phyloP scores from a whole-genome alignment of 495 filamentous ascomycete species.

The Xylaria telfairii region DNA sequence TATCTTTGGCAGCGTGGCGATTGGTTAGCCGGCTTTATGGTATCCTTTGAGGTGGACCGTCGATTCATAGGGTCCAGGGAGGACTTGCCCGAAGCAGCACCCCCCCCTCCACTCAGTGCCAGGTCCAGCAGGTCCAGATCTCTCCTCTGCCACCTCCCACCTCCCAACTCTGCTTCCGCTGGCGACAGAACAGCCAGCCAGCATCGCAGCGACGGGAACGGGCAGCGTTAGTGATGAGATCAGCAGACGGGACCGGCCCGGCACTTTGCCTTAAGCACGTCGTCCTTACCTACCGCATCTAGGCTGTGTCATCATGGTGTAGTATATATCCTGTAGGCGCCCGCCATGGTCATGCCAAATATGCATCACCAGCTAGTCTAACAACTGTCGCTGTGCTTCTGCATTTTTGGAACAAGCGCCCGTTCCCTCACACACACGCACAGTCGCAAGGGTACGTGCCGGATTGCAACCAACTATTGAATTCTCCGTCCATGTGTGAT shows the following conservation, averaged over 20 bases:
- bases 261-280: constrained; percentile 1
- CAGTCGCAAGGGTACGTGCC: constrained; percentile 21
- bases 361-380: constrained; percentile 17
- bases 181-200: background rate
- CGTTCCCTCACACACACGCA: constrained; percentile 13
- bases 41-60: constrained; percentile 14
- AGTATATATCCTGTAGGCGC: constrained; percentile 17
- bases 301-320: background rate
- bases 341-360: constrained; percentile 18
- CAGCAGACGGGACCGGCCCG: constrained; percentile 4
- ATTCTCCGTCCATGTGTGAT: constrained; percentile 14
- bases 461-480: constrained; percentile 6
- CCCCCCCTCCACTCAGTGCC: background rate
- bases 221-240: constrained; percentile 5
- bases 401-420: constrained; percentile 20
- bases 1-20: background rate
- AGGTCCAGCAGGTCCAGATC: constrained; percentile 11
- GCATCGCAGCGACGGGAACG: constrained; percentile 4
- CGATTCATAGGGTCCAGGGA: constrained; percentile 8
- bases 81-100: constrained; percentile 22
- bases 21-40: constrained; percentile 9
- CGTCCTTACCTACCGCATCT: constrained; percentile 1
- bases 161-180: background rate
- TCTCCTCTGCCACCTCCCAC: background rate
- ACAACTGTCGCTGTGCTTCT: constrained; percentile 9